Evolutionary conservation across 192 early-diverging fungal species (phyloP).

Genomic region (Umbelopsis ramanniana): DNA sequence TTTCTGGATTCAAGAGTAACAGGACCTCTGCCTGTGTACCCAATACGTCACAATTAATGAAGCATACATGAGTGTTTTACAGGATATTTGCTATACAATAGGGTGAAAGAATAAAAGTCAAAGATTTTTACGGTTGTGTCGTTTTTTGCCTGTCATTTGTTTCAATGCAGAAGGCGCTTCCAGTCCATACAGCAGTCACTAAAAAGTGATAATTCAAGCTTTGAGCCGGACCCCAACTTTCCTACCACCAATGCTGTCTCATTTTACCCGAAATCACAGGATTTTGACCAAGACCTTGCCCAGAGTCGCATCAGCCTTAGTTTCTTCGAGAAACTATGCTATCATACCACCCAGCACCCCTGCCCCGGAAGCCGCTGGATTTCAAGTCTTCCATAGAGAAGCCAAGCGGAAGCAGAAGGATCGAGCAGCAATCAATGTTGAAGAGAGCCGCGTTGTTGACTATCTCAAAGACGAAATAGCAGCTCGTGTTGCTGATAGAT

Average conservation of each 20-base stretch:
- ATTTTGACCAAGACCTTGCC: not conserved
- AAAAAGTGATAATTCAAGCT: too few species aligned
- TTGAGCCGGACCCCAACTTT: not conserved
- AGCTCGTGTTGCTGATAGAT: conserved; percentile 80
- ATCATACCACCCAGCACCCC: conserved; percentile 11
- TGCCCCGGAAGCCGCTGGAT: conserved; percentile 34
- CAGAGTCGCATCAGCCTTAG: not conserved
- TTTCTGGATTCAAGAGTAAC: too few species aligned
- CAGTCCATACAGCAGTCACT: too few species aligned
- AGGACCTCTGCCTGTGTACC: too few species aligned
- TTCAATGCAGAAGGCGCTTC: too few species aligned
- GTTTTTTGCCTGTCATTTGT: too few species aligned
- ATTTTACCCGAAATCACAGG: not conserved
- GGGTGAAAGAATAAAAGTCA: too few species aligned
- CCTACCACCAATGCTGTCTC: not conserved
- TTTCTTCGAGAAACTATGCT: not conserved
- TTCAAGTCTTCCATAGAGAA: conserved; percentile 80
- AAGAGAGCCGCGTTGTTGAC: conserved; percentile 74
- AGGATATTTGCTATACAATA: too few species aligned
- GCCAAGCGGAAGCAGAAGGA: conserved; percentile 81
- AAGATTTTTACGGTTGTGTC: too few species aligned
- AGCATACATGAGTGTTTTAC: too few species aligned
- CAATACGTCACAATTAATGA: too few species aligned
- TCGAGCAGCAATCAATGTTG: conserved; percentile 63
- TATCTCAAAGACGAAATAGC: conserved; percentile 95